Evolutionary conservation across 2,329 filamentous ascomycete species (phyloP), one percentile per base, ranked within the genome.

Genomic region (Cladosporium sp.): DNA sequence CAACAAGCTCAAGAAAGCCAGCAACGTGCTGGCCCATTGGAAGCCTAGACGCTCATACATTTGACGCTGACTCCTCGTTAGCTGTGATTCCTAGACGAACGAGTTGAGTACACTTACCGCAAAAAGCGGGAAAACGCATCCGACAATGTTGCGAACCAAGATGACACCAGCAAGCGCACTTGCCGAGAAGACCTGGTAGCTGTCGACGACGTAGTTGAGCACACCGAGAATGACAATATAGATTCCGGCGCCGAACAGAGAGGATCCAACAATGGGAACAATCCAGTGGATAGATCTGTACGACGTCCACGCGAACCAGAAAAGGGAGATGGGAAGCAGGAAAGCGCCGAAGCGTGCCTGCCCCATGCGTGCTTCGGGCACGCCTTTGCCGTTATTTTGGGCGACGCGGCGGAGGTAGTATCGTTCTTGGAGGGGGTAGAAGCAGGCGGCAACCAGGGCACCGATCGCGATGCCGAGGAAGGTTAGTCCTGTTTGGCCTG

Each of bases 181-280:
- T 4, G 71, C 71, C 5, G 67, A 68, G 54, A 67, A 72, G 3
- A 67, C 64, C 54, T 72, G 70, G 53, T 77, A 77, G 2, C 70
- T 67, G 53, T 77, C 75, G 48, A 76, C 73, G 3, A 73, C 73
- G 54, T 75, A 78, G 11, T 69, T 73, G 37, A 75, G 67, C 1
- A 73, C 73, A 68, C 74, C 75, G 0, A 77, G 63, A 32, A 77
- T 48, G 63, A 75, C 74, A 39, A 75, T 70, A 56, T 75, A 63
- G 12, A 74, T 54, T 39, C 74, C 67, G 9, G 41, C 41, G 15
- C 39, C 41, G 18, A 47, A 43, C 13, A 43, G 29, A 7, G 39
- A 43, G 27, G 41, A 70, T 67, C 70, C 63, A 2, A 74, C 51
- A 17, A 48, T 48, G 0, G 75, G 73, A 2, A 75, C 67, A 42